A percentile compares a stretch with the other conserved stretches of the same genome.
Conservation (phyloP, 2,329 filamentous ascomycete species). For the Calonectria pseudoreteaudii region DNA sequence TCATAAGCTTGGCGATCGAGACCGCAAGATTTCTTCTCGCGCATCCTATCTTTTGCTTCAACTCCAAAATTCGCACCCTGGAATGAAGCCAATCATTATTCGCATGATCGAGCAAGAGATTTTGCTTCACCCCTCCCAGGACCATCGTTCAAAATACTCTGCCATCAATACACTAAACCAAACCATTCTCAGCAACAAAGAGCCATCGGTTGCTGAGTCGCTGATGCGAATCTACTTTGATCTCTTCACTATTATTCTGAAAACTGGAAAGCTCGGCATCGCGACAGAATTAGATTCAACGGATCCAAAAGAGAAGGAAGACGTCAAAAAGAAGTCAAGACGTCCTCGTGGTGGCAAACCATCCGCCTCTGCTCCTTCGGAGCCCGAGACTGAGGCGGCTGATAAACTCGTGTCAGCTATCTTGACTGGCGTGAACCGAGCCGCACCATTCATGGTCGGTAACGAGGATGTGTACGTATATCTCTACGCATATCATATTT, state of each 20-base stretch:
- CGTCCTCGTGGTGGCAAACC: slow-evolving; percentile 42
- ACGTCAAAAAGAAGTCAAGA: slow-evolving; percentile 34
- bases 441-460: slow-evolving; percentile 89
- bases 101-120: slow-evolving; percentile 88
- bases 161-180: slow-evolving; percentile 97
- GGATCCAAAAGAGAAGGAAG: slow-evolving; percentile 45
- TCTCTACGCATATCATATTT: not conserved
- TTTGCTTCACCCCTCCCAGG: slow-evolving; percentile 88
- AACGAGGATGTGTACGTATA: slow-evolving; percentile 75
- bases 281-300: slow-evolving; percentile 60
- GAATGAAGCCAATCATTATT: slow-evolving; percentile 93
- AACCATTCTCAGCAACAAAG: slow-evolving; percentile 88
- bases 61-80: slow-evolving; percentile 86
- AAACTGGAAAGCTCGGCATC: slow-evolving; percentile 60
- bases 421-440: slow-evolving; percentile 93
- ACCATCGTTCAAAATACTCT: slow-evolving; percentile 91
- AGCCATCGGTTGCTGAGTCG: slow-evolving; percentile 82
- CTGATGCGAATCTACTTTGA: slow-evolving; percentile 93
- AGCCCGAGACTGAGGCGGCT: slow-evolving; percentile 74
- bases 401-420: slow-evolving; percentile 95
- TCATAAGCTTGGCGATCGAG: slow-evolving; percentile 95
- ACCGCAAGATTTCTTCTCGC: slow-evolving; percentile 94
- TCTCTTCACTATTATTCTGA: slow-evolving; percentile 85
- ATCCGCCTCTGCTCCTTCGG: slow-evolving; percentile 46
- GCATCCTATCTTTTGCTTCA: slow-evolving; percentile 95